Evolutionary conservation across 1,284 basidiomycete genomes (phyloP).

Genomic region (Fistulinella staudtii): DNA sequence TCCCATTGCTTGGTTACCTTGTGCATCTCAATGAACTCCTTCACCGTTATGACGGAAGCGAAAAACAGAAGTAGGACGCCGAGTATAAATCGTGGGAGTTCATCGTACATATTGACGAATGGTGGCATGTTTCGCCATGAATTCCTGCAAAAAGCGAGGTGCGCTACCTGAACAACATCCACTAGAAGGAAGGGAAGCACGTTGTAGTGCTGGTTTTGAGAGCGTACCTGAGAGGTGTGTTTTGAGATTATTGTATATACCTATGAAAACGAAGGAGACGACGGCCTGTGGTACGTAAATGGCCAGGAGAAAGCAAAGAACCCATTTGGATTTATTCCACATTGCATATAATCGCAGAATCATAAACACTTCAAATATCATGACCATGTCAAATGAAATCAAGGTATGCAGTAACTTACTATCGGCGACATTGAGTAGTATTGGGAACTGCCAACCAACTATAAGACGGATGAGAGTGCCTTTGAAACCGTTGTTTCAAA

Average conservation of each 20-base stretch:
- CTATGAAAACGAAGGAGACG: background rate
- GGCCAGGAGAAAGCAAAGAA: background rate
- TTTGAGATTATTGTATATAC: background rate
- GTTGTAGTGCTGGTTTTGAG: background rate
- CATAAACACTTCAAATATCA: background rate
- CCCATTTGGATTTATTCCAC: background rate
- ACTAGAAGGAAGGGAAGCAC: background rate
- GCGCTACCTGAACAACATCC: background rate
- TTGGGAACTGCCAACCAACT: background rate
- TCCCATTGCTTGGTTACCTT: too few relatives aligned
- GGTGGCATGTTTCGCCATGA: background rate
- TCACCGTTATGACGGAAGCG: background rate
- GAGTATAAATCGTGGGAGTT: background rate
- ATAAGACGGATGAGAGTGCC: background rate
- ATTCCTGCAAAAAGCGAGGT: background rate
- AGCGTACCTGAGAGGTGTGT: background rate
- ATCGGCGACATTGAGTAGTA: background rate
- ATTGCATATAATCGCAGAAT: background rate
- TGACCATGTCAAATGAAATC: too few relatives aligned
- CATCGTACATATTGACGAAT: background rate
- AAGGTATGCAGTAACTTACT: too few relatives aligned
- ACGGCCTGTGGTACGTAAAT: background rate
- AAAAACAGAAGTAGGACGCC: background rate
- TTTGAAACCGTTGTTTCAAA: background rate
- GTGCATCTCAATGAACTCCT: too few relatives aligned